A percentile compares a stretch with the other conserved stretches of the same genome.
phyloP scores from a whole-genome alignment of 2,329 filamentous ascomycete species.

The Microsporum ferrugineum region DNA sequence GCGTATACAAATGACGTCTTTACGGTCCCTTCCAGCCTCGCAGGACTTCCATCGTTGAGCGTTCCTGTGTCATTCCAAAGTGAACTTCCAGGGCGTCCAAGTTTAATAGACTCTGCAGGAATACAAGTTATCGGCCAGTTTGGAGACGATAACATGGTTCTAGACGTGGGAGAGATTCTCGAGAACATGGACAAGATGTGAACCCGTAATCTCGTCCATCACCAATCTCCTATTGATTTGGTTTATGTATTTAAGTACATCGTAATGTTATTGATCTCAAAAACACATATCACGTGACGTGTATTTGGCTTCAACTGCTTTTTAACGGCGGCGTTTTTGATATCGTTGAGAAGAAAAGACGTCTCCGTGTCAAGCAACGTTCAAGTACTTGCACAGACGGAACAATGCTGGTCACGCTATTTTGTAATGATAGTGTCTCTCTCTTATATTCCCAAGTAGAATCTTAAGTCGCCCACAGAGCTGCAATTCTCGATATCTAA shows the following conservation, averaged over 20 bases:
- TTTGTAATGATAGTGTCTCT: not conserved
- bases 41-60: conserved; percentile 78
- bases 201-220: not conserved
- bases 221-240: not conserved
- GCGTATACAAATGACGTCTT: conserved; percentile 90
- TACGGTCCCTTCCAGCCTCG: conserved; percentile 86
- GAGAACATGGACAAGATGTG: conserved; percentile 15
- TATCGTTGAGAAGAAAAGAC: not conserved
- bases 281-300: not conserved
- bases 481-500: not conserved
- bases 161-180: conserved; percentile 29
- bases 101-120: conserved; percentile 23
- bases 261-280: not conserved
- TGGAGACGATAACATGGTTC: conserved; percentile 35
- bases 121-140: conserved; percentile 40
- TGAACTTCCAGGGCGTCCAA: not conserved
- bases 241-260: not conserved
- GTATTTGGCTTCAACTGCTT: not conserved
- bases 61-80: conserved; percentile 46
- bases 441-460: not conserved
- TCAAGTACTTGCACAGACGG: not conserved
- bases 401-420: conserved; percentile 10
- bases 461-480: not conserved
- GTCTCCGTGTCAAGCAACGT: not conserved
- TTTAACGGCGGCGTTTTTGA: not conserved